Percentiles rank a stretch among this genome's conserved stretches.
These are phyloP conservation scores for Coelastrella sp. DNA, from an alignment of 139 green algal species.

Conservation along the genomic window DNA sequence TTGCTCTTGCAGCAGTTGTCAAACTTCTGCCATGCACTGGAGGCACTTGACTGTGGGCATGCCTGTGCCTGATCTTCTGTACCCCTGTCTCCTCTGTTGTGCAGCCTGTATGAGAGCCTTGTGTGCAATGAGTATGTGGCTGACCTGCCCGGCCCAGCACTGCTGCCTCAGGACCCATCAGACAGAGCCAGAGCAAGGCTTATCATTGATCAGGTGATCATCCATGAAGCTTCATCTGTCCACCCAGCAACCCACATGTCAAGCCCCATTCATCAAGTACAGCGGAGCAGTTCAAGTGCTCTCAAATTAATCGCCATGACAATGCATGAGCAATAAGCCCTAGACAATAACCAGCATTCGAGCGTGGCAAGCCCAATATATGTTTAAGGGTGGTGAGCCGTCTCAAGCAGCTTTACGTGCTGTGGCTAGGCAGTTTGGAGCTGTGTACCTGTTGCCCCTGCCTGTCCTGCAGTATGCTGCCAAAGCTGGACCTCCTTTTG, in stretches of 20 bases:
- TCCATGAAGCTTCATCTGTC: not conserved
- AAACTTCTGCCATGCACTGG: not conserved
- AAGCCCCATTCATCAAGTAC: too few relatives aligned
- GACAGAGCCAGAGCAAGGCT: constrained; percentile 11
- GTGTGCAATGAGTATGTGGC: constrained; percentile 34
- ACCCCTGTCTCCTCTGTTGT: not conserved
- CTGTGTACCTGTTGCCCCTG: not conserved
- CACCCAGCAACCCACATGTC: not conserved
- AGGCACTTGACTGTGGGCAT: too few relatives aligned
- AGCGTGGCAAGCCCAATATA: too few relatives aligned
- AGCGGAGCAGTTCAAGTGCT: too few relatives aligned
- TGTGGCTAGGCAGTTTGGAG: not conserved
- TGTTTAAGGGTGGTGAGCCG: too few relatives aligned
- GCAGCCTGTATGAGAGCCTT: constrained; percentile 37
- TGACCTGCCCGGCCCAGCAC: constrained; percentile 26
- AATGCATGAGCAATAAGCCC: too few relatives aligned
- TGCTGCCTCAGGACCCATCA: constrained; percentile 26
- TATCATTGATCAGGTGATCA: constrained; percentile 43
- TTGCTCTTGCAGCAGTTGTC: not conserved
- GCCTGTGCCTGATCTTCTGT: too few relatives aligned
- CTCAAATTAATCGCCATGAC: too few relatives aligned
- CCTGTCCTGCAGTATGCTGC: constrained; percentile 28
- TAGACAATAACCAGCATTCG: too few relatives aligned
- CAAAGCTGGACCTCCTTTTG: constrained; percentile 31
- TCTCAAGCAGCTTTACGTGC: not conserved